Evolutionary conservation across 352 stramenopile genomes (phyloP).

Genomic region (Phytopythium montanum): DNA sequence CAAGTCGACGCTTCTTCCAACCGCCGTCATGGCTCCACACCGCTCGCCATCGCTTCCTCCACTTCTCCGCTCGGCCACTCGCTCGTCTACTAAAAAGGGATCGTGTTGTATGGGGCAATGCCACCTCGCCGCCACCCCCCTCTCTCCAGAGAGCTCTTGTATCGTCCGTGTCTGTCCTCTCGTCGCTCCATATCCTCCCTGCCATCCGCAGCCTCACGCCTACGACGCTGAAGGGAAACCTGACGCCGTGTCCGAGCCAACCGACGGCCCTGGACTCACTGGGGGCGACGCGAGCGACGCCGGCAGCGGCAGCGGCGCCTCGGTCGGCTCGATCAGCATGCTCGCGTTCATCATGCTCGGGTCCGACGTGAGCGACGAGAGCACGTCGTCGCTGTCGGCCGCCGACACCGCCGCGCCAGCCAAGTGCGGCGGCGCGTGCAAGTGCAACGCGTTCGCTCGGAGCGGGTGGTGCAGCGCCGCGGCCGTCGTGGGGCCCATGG

Average conservation of each 20-base stretch:
- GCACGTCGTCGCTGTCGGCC: slow-evolving; percentile 15
- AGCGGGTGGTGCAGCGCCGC: slow-evolving; percentile 5
- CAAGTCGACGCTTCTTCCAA: too few relatives aligned
- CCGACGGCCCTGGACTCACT: slow-evolving; percentile 2
- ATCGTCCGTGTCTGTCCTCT: neutral
- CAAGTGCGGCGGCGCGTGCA: neutral
- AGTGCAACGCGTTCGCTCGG: neutral
- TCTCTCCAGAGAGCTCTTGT: too few relatives aligned
- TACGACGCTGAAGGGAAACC: slow-evolving; percentile 20
- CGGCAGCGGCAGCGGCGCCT: slow-evolving; percentile 50
- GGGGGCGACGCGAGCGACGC: slow-evolving; percentile 20
- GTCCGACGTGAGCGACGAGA: slow-evolving; percentile 25
- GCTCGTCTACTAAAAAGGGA: too few relatives aligned
- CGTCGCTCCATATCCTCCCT: neutral
- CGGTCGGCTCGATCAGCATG: slow-evolving; percentile 35
- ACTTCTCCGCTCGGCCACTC: too few relatives aligned
- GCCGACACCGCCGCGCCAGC: slow-evolving; percentile 4
- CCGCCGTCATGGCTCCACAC: too few relatives aligned
- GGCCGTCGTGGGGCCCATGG: slow-evolving; percentile 4
- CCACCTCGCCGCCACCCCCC: too few relatives aligned
- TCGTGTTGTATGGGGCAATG: too few relatives aligned
- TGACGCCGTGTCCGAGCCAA: slow-evolving; percentile 12
- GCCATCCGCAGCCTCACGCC: neutral
- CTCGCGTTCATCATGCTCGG: slow-evolving; percentile 26
- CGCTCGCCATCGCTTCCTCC: too few relatives aligned